A percentile compares a stretch with the other conserved stretches of the same genome.
Evolutionary conservation across 805 yeast species (phyloP).

Genomic region (Kuraishia molischiana): DNA sequence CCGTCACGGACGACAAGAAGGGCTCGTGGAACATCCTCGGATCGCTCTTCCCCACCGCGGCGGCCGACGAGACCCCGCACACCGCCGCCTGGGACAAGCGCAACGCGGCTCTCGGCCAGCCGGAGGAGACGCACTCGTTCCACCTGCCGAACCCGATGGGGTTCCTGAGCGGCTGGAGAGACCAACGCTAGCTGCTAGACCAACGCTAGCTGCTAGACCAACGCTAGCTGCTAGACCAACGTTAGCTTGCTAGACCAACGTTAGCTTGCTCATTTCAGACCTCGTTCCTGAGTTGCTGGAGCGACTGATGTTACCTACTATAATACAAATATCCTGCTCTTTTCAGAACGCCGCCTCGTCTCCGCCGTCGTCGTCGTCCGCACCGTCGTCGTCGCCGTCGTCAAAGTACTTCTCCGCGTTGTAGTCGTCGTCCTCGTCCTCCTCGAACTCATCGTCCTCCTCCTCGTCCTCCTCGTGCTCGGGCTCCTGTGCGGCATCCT

Average conservation of each 20-base stretch:
- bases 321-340: no score
- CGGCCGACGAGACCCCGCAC: background rate
- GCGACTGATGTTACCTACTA: no score
- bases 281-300: no score
- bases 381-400: conserved; percentile 54
- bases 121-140: conserved; percentile 4
- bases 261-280: no score
- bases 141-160: conserved; percentile 4
- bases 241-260: no score
- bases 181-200: no score
- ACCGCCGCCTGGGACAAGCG: background rate
- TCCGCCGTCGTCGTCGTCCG: conserved; percentile 42
- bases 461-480: conserved; percentile 43
- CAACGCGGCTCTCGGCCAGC: background rate
- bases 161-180: conserved; percentile 5
- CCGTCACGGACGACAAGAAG: background rate
- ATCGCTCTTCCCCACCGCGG: background rate
- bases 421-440: conserved; percentile 70
- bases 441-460: conserved; percentile 61
- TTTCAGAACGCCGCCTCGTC: conserved; percentile 71
- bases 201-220: no score
- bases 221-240: no score
- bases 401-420: conserved; percentile 76
- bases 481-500: conserved; percentile 17
- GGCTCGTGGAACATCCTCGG: background rate